Base-by-base conservation (phyloP, 208 protist species). In the Herpetomonas tarakana region DNA sequence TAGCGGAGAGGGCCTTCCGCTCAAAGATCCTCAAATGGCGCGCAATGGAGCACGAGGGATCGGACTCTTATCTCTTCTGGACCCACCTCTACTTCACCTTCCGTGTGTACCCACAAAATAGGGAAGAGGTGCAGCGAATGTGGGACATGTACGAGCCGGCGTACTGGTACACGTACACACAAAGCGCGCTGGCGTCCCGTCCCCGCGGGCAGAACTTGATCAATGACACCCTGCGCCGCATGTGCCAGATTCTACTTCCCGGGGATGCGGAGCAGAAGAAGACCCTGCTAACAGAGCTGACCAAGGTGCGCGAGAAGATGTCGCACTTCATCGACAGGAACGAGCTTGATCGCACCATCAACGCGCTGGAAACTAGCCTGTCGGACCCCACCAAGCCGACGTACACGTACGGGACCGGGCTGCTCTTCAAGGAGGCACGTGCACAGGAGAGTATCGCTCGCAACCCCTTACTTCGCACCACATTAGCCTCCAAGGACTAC, bases 21-120 rank as follows among this genome's bases (percentile, higher is more conserved):
- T 67, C 74, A 24, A 91, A 91, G 63, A 62, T 95, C 27, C 51
- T 95, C 25, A 62, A 58, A 38, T 95, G 89, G 86, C 77, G 89
- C n/a, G 73, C 81, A 21, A 47, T 60, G 53, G 86, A 95, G 58
- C 28, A 80, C 52, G 82, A 86, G 31, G 86, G 82, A 21, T 91
- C 84, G 1, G 86, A 93, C 53, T 70, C 86, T 25, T 90, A 86
- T 26, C 82, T 91, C 44, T 93, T 81, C 71, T 93, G 84, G 84
- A 93, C 86, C 16, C 86, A 93, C 63, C 60, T 95, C 25, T 92
- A 92, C 75, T 95, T 95, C 66, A 75, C 79, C 16, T 93, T 93
- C 51, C 83, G 86, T 29, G 89, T 93, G 45, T 72, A 90, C 57
- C 86, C 86, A 7, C 72, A 81, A 53, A 68, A 73, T 60, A 31